phyloP scores from a whole-genome alignment of 116 monocot genomes.

The Cymodocea nodosa region DNA sequence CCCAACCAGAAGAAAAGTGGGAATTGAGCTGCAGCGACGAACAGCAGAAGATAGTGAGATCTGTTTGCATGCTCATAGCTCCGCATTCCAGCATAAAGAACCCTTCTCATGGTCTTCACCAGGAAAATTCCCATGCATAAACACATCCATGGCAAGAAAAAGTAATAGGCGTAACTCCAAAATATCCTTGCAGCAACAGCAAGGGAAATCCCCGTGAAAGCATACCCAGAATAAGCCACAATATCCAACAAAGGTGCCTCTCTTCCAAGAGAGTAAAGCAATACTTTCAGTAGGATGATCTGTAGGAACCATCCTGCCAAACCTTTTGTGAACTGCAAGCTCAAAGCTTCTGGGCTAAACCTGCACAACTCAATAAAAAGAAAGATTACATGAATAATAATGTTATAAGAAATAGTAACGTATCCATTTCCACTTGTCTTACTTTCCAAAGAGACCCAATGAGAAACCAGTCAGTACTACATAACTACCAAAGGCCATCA shows the following conservation, averaged over 20 bases:
- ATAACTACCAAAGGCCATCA: conserved; percentile 62
- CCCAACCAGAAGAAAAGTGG: conserved; percentile 45
- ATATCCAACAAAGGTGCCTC: conserved; percentile 41
- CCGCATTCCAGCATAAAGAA: conserved; percentile 24
- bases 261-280: conserved; percentile 32
- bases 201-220: conserved; percentile 29
- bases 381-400: background rate
- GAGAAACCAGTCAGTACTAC: conserved; percentile 45
- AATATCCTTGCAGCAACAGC: conserved; percentile 24
- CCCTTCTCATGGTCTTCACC: conserved; percentile 49
- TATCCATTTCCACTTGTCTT: conserved; percentile 4
- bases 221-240: conserved; percentile 40
- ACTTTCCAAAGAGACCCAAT: conserved; percentile 48
- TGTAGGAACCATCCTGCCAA: conserved; percentile 39
- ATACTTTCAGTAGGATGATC: conserved; percentile 26
- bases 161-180: conserved; percentile 26
- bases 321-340: conserved; percentile 38
- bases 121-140: conserved; percentile 39
- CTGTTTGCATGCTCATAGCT: conserved; percentile 31
- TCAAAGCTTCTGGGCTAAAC: conserved; percentile 37
- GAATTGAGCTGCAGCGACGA: conserved; percentile 30
- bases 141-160: conserved; percentile 29
- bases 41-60: conserved; percentile 33
- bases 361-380: conserved; percentile 6
- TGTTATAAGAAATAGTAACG: background rate